Evolutionary conservation across 2,329 filamentous ascomycete species (phyloP), one percentile per base, ranked within the genome.

Genomic region (Cordyceps cateniannulata): DNA sequence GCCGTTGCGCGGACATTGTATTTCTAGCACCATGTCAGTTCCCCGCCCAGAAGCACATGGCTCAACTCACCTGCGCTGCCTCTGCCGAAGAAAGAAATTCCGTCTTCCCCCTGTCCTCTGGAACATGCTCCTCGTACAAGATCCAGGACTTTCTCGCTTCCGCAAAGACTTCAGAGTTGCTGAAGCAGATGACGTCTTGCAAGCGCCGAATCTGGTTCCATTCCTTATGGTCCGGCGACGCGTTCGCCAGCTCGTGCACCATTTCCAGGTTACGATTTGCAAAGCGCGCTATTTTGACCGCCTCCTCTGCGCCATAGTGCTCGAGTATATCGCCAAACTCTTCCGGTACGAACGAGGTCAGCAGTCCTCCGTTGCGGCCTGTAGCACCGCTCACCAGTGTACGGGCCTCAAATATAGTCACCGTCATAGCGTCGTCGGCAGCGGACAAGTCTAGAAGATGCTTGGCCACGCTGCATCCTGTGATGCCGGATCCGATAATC

Each of bases 261-360:
- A 16, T 63, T 24, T 72, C 67, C 5, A 79, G 66, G 54, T 78
- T 75, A 32, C 66, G 56, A 27, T 76, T 66, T 62, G 76, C 74
- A 58, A 81, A 81, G 1, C 71, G 66, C 1, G 75, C 71, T n/a
- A 81, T 71, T 51, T 72, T 69, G 20, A 71, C 71, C 2, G 80
- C 79, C 3, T 70, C 66, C 45, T 73, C 72, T 0, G 65, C 62
- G 0, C 74, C 72, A 38, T 73, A 65, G 22, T 62, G 63, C 7
- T 64, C 47, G 38, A 69, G 67, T 5, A 78, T 59, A 5, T 63
- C 62, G 14, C 64, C 64, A 52, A 77, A 79, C 24, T 73, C 65
- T 61, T 76, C 72, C 54, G 78, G 75, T 3, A 76, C 72, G 32
- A 71, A 52, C 25, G 65, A 66, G 10, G 66, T 66, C 8, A 69